A percentile compares a stretch with the other conserved stretches of the same genome.
phyloP scores from a whole-genome alignment of 148 eudicot species.

The Spergularia bocconei region DNA sequence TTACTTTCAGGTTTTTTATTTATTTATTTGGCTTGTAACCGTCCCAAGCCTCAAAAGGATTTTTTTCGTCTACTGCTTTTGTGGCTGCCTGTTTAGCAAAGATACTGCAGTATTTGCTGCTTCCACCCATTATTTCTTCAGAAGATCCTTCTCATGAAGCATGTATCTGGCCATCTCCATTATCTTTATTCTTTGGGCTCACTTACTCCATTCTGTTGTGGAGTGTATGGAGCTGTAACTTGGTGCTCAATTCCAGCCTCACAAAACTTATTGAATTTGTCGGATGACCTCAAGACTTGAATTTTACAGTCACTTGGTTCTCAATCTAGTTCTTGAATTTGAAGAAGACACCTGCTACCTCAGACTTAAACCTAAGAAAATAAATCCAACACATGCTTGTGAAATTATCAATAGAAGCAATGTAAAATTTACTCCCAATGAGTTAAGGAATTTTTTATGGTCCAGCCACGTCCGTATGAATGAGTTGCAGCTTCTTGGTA shows the following conservation, averaged over 20 bases:
- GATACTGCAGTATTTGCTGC: constrained; percentile 8
- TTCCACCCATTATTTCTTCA: constrained; percentile 22
- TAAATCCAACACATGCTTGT: constrained; percentile 25
- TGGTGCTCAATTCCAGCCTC: constrained; percentile 1
- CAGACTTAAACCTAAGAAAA: constrained; percentile 15
- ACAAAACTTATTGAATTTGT: neutral
- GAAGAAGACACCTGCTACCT: constrained; percentile 6
- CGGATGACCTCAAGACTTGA: neutral
- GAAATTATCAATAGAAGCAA: constrained; percentile 14
- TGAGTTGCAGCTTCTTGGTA: neutral
- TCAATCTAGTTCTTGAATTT: constrained; percentile 19
- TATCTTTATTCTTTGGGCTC: constrained; percentile 6
- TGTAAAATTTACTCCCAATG: constrained; percentile 8
- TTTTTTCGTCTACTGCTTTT: neutral
- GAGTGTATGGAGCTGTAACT: constrained; percentile 14
- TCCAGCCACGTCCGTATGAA: constrained; percentile 8
- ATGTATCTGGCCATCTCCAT: constrained; percentile 21
- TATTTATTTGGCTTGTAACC: too few species aligned
- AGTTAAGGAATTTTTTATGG: constrained; percentile 8
- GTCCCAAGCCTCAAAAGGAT: too few species aligned
- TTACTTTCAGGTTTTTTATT: too few species aligned
- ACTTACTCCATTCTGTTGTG: constrained; percentile 18
- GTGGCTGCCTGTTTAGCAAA: neutral
- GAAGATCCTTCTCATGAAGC: neutral
- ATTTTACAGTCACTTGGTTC: constrained; percentile 13